Evolutionary conservation across 257 asterid species (phyloP), one percentile per base, ranked within the genome.

Genomic region (Dorcoceras hygrometricum): DNA sequence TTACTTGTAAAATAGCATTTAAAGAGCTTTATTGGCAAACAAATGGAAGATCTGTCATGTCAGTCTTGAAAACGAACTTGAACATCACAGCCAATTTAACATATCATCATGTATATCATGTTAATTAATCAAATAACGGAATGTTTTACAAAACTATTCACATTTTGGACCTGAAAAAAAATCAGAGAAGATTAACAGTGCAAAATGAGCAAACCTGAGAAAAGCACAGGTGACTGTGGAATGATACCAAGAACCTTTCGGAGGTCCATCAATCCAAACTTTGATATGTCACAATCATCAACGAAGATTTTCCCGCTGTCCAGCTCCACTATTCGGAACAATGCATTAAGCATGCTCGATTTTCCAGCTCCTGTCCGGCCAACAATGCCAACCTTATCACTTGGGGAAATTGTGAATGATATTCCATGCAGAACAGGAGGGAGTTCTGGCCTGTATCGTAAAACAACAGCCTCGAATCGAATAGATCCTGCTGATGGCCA

Each of bases 281-380:
- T 90, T 31, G 88, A 72, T 63, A 85, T 73, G 28, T 93, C 97
- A 75, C 75, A 88, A 63, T 81, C 92, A 77, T 93, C 99, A 58
- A 93, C 83, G 14, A 88, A 78, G 76, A 93, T 88, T 72, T 78
- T 81, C 51, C 98, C 98, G 55, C 76, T 82, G 75, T 89, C 98
- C 75, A 86, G 82, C 75, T 90, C 95, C 69, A 93, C 99, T 57
- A 93, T 84, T 53, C 99, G 83, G 76, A 93, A 93, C 80, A 93
- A 74, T 71, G 97, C 95, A 83, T 93, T 93, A 43, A 93, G 89
- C 97, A 93, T 88, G 81, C 99, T 93, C 20, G 99, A 93, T 70
- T 93, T 93, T 68, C 99, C 99, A 12, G 99, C 99, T 24, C 99
- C 99, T 4, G 99, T 93, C 78, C 99, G 83, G 57, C 99, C 99